Conservation (phyloP, 192 early-diverging fungal genomes). For the Anaeromyces robustus region DNA sequence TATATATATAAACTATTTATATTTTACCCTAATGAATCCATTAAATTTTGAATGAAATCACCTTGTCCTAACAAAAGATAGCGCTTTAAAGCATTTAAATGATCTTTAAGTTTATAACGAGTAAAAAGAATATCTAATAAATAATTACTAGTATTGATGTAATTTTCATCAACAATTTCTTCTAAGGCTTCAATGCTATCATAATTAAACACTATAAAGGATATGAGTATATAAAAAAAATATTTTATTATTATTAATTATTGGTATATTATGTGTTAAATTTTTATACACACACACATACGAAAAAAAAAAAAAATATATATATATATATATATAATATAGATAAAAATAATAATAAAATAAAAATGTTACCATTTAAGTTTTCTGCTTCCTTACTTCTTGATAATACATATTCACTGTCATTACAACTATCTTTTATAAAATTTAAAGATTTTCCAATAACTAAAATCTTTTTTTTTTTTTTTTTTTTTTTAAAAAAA, state of each 20-base stretch:
- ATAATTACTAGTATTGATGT: conserved; percentile 52
- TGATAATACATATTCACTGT: conserved; percentile 15
- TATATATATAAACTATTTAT: too few species aligned
- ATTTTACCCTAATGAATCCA: conserved; percentile 64
- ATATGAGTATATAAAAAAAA: background rate
- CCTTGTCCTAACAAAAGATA: conserved; percentile 87
- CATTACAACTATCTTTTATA: conserved; percentile 20
- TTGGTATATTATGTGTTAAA: too few species aligned
- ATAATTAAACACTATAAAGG: conserved; percentile 30
- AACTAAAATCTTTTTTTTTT: conserved; percentile 41
- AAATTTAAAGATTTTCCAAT: conserved; percentile 83
- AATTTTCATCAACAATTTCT: conserved; percentile 52
- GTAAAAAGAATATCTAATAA: conserved; percentile 61
- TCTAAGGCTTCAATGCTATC: conserved; percentile 56
- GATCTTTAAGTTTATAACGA: conserved; percentile 70
- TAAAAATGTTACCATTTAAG: background rate
- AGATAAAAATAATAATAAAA: too few species aligned
- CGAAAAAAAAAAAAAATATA: too few species aligned
- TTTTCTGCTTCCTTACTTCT: conserved; percentile 6
- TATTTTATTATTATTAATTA: background rate
- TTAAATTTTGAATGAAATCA: conserved; percentile 81
- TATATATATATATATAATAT: too few species aligned
- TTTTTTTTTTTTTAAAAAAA: background rate
- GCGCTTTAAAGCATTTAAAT: conserved; percentile 68
- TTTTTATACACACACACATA: too few species aligned